Base-by-base conservation (phyloP, 805 yeast genomes). In the Lachancea quebecensis region DNA sequence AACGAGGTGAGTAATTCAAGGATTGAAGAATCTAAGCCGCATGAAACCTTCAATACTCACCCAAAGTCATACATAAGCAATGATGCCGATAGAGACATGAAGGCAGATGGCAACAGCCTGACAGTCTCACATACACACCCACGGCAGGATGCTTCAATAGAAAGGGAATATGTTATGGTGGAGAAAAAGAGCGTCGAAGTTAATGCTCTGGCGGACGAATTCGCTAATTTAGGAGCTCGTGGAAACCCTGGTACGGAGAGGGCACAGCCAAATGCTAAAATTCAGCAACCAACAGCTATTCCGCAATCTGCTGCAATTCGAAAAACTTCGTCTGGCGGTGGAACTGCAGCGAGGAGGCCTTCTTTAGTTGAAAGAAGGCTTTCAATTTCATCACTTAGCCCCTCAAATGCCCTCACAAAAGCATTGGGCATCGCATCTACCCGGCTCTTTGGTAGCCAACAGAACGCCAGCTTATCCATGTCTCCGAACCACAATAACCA, bases 141-240 rank as follows among this genome's bases (percentile, higher is more conserved):
- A 12, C 64, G 49, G 65, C 72, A 69, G 17, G 85, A 80, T 43
- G 58, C 74, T 17, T 71, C 75, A 21, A 67, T 81, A 46, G 96
- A 88, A 55, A 81, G 79, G 52, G 97, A 89, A 57, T 91, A 91
- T 56, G 98, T 91, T 30, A 95, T 91, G 34, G 90, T 91, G 27
- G 98, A 91, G 62, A 93, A 91, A 62, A 77, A 95, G 41, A 87
- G 93, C 0, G 97, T 91, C 3, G 98, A 93, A 60, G 95, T 91
- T 8, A 91, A 91, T 68, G 91, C 95, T 2, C 72, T 93, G 46
- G 99, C 99, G 2, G 98, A 91, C 64, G 96, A 90, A 61, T 68
- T 91, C 42, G 90, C 87, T 3, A 55, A 70, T 47, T 81, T 81
- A 2, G 81, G 81, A 1, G 64, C 71, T 46, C 38, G 38, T 8